Evolutionary conservation across 208 protist species (phyloP).

Genomic region (Endotrypanum monterogeii): DNA sequence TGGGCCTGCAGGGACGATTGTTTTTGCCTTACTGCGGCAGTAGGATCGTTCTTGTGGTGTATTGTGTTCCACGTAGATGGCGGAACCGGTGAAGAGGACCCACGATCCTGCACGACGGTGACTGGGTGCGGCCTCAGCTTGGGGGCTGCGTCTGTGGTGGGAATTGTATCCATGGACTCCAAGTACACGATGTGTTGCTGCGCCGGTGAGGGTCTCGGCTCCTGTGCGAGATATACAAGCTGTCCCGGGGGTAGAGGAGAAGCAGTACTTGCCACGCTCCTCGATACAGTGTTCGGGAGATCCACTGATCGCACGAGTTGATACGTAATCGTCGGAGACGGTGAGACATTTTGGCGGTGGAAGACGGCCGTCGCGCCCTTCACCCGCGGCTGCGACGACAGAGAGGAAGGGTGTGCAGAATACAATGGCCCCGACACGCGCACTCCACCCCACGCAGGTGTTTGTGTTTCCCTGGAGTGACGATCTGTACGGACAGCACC

Average conservation of each 20-base stretch:
- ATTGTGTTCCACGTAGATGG: neutral
- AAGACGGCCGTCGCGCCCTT: neutral
- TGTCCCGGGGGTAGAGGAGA: neutral
- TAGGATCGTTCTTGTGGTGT: neutral
- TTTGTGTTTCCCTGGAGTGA: neutral
- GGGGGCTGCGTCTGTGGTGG: neutral
- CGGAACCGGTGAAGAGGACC: neutral
- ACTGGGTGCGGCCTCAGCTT: neutral
- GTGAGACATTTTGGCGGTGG: neutral
- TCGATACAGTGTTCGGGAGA: neutral
- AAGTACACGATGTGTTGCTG: neutral
- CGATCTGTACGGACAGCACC: neutral
- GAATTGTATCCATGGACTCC: neutral
- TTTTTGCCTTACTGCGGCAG: neutral
- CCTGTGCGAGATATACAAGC: neutral
- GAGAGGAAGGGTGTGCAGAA: neutral
- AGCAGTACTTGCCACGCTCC: neutral
- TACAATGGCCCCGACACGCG: neutral
- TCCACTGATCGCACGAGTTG: too few relatives aligned
- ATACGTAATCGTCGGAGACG: neutral
- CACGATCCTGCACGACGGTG: neutral
- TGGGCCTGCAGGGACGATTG: neutral
- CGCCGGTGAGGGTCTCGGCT: neutral
- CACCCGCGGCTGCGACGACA: neutral
- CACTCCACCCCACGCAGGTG: neutral